phyloP scores from a whole-genome alignment of 345 rosid genomes.

The Lepidium aucheri region DNA sequence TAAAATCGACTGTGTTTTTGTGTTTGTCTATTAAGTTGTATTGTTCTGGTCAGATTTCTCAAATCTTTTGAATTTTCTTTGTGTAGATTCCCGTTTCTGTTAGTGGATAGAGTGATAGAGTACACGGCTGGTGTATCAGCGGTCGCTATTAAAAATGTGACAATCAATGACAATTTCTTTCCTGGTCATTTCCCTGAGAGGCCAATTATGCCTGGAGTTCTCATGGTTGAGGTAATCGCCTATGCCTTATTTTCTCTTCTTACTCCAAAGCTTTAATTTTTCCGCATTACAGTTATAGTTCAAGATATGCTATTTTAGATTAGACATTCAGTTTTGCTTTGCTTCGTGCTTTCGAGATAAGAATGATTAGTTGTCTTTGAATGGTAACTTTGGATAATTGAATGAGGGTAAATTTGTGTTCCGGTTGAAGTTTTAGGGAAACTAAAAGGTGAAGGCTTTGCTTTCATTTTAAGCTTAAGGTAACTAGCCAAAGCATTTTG shows the following conservation, averaged over 20 bases:
- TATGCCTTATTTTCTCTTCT: background rate
- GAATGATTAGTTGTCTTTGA: background rate
- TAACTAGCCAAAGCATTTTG: background rate
- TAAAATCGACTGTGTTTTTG: background rate
- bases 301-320: background rate
- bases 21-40: background rate
- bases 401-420: background rate
- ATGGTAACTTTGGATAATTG: background rate
- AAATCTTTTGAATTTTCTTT: background rate
- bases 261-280: background rate
- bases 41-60: background rate
- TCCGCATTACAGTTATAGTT: background rate
- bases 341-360: background rate
- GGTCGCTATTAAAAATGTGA: constrained; percentile 92
- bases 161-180: constrained; percentile 95
- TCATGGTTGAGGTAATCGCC: constrained; percentile 85
- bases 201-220: constrained; percentile 99
- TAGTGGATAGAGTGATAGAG: constrained; percentile 98
- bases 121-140: constrained; percentile 90
- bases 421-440: background rate
- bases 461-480: background rate
- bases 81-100: constrained; percentile 85
- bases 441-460: background rate
- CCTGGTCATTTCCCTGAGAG: constrained; percentile 99
- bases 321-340: background rate